phyloP scores from a whole-genome alignment of 352 stramenopile species.

The Globisporangium canariense region DNA sequence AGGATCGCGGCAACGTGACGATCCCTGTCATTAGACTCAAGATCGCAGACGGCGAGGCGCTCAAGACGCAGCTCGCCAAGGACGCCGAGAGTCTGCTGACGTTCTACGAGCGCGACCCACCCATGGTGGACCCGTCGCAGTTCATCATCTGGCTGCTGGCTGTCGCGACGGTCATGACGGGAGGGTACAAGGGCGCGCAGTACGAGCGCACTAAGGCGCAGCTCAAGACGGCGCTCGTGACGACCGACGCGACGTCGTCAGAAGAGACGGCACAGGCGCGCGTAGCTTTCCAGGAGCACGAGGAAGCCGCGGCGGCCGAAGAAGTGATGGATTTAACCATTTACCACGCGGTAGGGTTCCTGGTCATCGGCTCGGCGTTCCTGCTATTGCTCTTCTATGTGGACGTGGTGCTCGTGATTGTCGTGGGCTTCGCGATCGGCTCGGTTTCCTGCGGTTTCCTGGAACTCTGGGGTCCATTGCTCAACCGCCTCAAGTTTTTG shows the following conservation, averaged over 20 bases:
- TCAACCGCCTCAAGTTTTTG: conserved; percentile 38
- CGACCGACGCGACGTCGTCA: conserved; percentile 48
- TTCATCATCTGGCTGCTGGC: conserved; percentile 76
- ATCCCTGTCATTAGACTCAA: conserved; percentile 70
- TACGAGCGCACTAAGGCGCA: conserved; percentile 67
- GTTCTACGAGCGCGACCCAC: conserved; percentile 63
- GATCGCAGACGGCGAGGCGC: conserved; percentile 51
- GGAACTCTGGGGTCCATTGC: conserved; percentile 58
- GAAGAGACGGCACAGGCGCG: conserved; percentile 43
- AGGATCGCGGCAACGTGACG: conserved; percentile 37
- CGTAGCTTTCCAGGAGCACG: conserved; percentile 52
- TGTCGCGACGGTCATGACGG: conserved; percentile 66
- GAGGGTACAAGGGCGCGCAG: conserved; percentile 65
- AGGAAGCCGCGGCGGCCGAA: conserved; percentile 35
- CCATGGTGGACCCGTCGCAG: conserved; percentile 56
- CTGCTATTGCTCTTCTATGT: conserved; percentile 91
- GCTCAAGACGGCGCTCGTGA: conserved; percentile 43
- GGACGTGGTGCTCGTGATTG: conserved; percentile 74
- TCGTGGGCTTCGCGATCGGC: conserved; percentile 62
- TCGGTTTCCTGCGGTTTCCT: conserved; percentile 52
- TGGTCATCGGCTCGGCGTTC: conserved; percentile 88
- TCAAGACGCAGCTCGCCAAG: conserved; percentile 39
- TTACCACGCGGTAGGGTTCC: conserved; percentile 86
- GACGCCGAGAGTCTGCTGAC: conserved; percentile 28
- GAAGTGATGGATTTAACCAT: conserved; percentile 89